Conservation (phyloP, 2,329 filamentous ascomycete genomes). For the Ophiostoma pallidulum region DNA sequence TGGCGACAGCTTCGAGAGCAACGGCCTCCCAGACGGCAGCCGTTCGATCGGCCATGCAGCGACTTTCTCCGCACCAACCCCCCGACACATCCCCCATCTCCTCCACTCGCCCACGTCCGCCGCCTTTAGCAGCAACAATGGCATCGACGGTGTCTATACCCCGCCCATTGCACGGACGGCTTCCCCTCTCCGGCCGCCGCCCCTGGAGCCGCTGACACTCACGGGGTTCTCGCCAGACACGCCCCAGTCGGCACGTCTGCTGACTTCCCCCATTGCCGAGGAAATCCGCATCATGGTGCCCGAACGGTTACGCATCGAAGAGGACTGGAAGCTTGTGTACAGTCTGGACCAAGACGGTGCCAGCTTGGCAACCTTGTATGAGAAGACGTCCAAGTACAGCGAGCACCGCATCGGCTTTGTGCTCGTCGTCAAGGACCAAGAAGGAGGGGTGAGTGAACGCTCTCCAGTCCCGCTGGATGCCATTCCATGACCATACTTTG, state of each 20-base stretch:
- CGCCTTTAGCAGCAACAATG: conserved; percentile 5
- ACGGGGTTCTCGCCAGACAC: conserved; percentile 56
- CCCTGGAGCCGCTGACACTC: conserved; percentile 70
- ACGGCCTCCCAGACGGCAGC: too few relatives aligned
- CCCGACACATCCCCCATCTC: conserved; percentile 1
- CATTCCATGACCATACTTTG: too few relatives aligned
- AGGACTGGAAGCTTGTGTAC: conserved; percentile 80
- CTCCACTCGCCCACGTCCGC: neutral
- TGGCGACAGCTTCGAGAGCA: too few relatives aligned
- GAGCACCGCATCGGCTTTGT: conserved; percentile 76
- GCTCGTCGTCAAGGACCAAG: conserved; percentile 71
- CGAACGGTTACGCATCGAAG: conserved; percentile 73
- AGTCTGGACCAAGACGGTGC: conserved; percentile 88
- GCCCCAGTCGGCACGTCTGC: conserved; percentile 49
- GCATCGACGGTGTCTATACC: conserved; percentile 30
- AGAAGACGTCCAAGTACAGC: conserved; percentile 59
- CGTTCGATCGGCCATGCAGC: conserved; percentile 5
- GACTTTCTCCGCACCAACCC: neutral
- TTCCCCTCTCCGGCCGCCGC: conserved; percentile 79
- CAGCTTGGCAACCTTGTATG: conserved; percentile 76
- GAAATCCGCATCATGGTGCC: conserved; percentile 87
- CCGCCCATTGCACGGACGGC: conserved; percentile 43
- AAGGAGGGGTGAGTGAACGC: conserved; percentile 63
- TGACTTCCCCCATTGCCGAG: conserved; percentile 69
- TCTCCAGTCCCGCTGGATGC: too few relatives aligned